phyloP scores from a whole-genome alignment of 805 yeast genomes.

The Dipodascus albidus region DNA sequence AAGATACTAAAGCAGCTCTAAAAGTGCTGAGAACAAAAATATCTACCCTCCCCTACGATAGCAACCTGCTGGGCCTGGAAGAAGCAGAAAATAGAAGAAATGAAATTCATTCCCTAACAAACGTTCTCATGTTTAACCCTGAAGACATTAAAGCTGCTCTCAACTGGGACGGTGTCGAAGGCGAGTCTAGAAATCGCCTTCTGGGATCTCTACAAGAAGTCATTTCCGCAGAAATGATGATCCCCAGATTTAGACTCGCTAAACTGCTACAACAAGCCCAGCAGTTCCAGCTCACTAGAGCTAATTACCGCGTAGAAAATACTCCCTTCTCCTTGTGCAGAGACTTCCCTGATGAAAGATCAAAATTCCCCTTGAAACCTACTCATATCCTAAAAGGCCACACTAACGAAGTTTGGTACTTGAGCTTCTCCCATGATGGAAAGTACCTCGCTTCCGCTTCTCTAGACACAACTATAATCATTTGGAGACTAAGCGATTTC shows the following conservation, averaged over 20 bases:
- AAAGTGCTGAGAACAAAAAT: conserved; percentile 29
- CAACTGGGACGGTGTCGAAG: conserved; percentile 25
- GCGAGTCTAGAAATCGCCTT: conserved; percentile 31
- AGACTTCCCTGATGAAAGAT: conserved; percentile 24
- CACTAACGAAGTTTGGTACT: conserved; percentile 72
- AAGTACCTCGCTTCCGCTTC: conserved; percentile 67
- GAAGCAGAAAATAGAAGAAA: conserved; percentile 13
- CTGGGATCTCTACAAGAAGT: conserved; percentile 33
- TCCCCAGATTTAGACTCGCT: conserved; percentile 41
- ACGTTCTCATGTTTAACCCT: conserved; percentile 22
- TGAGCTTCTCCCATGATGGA: conserved; percentile 70
- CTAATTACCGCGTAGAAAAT: conserved; percentile 15
- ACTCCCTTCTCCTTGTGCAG: conserved; percentile 25
- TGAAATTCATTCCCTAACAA: conserved; percentile 20
- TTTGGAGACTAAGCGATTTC: conserved; percentile 45
- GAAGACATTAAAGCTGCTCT: conserved; percentile 22
- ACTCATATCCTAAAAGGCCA: conserved; percentile 41
- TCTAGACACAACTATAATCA: conserved; percentile 47
- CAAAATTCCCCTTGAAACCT: conserved; percentile 25
- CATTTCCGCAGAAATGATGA: conserved; percentile 41
- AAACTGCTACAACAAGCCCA: conserved; percentile 42
- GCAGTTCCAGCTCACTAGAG: conserved; percentile 32
- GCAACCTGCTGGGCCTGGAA: not conserved
- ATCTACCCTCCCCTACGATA: conserved; percentile 16
- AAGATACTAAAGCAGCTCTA: conserved; percentile 27